Base-by-base conservation (phyloP, 2,329 filamentous ascomycete genomes). In the Nemania sp. region DNA sequence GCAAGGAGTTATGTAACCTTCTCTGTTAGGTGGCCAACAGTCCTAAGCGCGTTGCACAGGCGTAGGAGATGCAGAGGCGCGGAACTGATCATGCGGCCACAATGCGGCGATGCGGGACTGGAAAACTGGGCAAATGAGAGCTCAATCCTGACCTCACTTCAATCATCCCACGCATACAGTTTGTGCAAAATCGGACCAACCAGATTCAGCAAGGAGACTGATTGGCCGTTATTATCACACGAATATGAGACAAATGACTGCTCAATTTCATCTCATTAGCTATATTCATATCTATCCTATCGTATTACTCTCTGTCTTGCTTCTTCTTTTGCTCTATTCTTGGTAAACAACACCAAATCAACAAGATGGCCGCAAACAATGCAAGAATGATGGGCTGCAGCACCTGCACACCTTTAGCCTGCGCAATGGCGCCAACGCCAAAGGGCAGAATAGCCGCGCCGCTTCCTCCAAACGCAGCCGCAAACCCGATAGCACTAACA, bases 401-500 rank as follows among this genome's bases (percentile, higher is more conserved):
- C 4, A 80, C 79, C 59, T 76, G 70, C 2, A 85, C 81, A 0
- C 82, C 81, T 56, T 74, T 77, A 1, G 72, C 72, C 61, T 81
- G 76, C 2, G 87, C 86, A 63, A 90, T 80, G 1, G 83, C 83
- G 5, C 86, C 86, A 0, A 88, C 84, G 0, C 81, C 79, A 75
- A 90, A 75, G 53, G 87, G 77, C 72, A 89, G 61, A n/a, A 85
- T 66, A 0, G 88, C 86, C 0, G 86, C 88, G 1, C 90, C 90
- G 20, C 80, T 80, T 0, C 88, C 86, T 0, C 90, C 90, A 68
- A 92, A 84, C 0, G 89, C 88, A 1, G 88, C 83, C 1, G 86
- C 86, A 61, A 94, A 93, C 0, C 89, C 89, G 60, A 94, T 90
- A 0, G 86, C 82, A 19, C 80, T 82, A 26, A 93, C 88, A 65